Conservation (phyloP, 331 rosid species). For the Pyracantha coccinea region DNA sequence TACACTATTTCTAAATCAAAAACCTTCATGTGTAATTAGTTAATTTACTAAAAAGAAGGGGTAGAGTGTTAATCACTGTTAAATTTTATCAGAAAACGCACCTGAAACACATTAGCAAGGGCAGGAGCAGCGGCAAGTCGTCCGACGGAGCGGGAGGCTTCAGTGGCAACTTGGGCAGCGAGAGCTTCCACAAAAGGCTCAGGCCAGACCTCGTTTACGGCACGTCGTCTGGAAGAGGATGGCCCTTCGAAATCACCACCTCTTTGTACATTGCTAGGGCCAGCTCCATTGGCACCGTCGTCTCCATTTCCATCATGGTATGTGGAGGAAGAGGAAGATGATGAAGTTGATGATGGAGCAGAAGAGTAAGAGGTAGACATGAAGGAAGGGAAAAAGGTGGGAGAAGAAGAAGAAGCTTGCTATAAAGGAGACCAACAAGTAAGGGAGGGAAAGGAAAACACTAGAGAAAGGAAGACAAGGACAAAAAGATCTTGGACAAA, state of each 20-base stretch:
- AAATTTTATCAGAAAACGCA: background rate
- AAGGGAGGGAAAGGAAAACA: background rate
- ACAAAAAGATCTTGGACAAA: constrained; percentile 16
- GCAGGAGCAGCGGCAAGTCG: constrained; percentile 66
- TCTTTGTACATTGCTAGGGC: constrained; percentile 12
- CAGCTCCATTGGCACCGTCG: constrained; percentile 11
- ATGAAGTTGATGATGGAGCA: constrained; percentile 41
- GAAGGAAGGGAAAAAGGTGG: background rate
- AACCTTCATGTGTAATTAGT: background rate
- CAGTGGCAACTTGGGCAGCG: constrained; percentile 64
- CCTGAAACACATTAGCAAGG: constrained; percentile 69
- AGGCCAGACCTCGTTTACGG: constrained; percentile 53
- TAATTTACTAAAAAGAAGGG: background rate
- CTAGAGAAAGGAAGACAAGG: background rate
- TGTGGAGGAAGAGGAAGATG: constrained; percentile 27
- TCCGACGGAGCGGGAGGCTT: constrained; percentile 45
- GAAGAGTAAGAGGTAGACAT: background rate
- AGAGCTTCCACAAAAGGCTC: constrained; percentile 57
- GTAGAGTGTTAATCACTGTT: background rate
- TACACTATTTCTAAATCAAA: background rate
- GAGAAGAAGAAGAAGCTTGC: background rate
- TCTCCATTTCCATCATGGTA: background rate
- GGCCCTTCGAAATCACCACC: constrained; percentile 36
- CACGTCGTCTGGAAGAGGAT: constrained; percentile 69
- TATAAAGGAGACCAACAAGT: background rate